These are phyloP conservation scores for Asclepias syriaca DNA, from an alignment of 257 asterid genomes.

Conservation along the genomic window DNA sequence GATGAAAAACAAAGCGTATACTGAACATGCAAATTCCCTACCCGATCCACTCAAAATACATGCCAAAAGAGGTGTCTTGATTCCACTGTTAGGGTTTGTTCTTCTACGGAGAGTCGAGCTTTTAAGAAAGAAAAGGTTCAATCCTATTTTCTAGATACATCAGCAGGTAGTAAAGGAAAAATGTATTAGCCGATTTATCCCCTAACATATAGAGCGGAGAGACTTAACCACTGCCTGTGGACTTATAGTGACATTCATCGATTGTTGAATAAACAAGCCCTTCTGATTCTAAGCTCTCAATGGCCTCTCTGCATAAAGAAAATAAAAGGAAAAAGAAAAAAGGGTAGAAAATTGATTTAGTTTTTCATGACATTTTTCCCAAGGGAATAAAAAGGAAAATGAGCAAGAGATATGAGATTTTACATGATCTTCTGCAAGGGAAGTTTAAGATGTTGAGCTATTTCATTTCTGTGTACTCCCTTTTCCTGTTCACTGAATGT, in stretches of 20 bases:
- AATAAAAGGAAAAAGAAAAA: background rate
- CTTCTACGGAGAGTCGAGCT: background rate
- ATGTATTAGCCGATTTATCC: background rate
- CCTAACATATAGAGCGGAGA: background rate
- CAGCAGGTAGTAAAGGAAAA: background rate
- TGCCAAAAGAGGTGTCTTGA: background rate
- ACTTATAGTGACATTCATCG: slow-evolving; percentile 79
- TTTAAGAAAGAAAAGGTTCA: background rate
- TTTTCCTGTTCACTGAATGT: slow-evolving; percentile 47
- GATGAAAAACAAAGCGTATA: background rate
- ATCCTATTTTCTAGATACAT: slow-evolving; percentile 4
- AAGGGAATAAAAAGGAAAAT: slow-evolving; percentile 9
- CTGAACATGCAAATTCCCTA: background rate
- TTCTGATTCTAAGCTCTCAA: slow-evolving; percentile 59
- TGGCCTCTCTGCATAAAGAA: slow-evolving; percentile 42
- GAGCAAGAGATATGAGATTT: slow-evolving; percentile 8
- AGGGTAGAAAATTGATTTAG: background rate
- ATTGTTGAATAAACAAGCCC: slow-evolving; percentile 74
- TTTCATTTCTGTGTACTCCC: slow-evolving; percentile 66
- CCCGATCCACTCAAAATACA: background rate
- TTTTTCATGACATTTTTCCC: background rate
- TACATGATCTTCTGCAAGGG: slow-evolving; percentile 61
- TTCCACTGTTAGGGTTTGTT: background rate
- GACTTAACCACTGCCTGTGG: slow-evolving; percentile 26
- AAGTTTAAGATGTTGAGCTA: slow-evolving; percentile 59